A percentile compares a stretch with the other conserved stretches of the same genome.
phyloP scores from a whole-genome alignment of 1,284 basidiomycete species.

The Fomitopsis palustris region DNA sequence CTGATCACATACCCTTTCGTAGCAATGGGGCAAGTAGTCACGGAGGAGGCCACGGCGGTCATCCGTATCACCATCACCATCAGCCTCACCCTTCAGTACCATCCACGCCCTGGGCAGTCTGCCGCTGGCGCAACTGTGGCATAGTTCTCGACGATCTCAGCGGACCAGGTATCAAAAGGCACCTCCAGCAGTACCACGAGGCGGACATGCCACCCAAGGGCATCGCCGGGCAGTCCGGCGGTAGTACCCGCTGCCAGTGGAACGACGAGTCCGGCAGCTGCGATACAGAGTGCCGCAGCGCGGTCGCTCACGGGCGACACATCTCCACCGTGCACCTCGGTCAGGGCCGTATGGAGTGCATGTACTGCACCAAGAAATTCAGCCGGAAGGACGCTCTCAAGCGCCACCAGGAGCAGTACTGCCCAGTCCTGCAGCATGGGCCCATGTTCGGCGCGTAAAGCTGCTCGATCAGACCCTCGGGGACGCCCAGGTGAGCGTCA shows the following conservation, averaged over 20 bases:
- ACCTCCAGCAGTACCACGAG: background rate
- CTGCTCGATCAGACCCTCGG: background rate
- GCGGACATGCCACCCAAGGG: background rate
- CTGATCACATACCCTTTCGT: too few relatives aligned
- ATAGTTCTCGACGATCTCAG: background rate
- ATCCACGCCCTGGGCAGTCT: background rate
- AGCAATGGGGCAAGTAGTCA: too few relatives aligned
- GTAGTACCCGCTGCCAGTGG: background rate
- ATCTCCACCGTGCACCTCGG: background rate
- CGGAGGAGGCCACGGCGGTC: background rate
- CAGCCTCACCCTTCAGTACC: background rate
- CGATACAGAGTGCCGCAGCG: background rate
- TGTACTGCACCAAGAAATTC: background rate
- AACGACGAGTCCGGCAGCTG: background rate
- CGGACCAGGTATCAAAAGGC: background rate
- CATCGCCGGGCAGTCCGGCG: background rate
- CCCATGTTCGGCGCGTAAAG: background rate
- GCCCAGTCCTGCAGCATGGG: background rate
- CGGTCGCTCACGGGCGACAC: background rate
- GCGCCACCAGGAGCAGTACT: background rate
- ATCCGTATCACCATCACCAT: background rate
- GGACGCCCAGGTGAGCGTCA: background rate
- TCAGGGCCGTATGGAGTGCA: background rate
- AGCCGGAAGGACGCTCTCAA: background rate
- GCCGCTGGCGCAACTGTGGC: background rate